A percentile compares a stretch with the other conserved stretches of the same genome.
These are phyloP conservation scores for Pyricularia grisea DNA, from an alignment of 2,329 filamentous ascomycete species.

Conservation along the genomic window DNA sequence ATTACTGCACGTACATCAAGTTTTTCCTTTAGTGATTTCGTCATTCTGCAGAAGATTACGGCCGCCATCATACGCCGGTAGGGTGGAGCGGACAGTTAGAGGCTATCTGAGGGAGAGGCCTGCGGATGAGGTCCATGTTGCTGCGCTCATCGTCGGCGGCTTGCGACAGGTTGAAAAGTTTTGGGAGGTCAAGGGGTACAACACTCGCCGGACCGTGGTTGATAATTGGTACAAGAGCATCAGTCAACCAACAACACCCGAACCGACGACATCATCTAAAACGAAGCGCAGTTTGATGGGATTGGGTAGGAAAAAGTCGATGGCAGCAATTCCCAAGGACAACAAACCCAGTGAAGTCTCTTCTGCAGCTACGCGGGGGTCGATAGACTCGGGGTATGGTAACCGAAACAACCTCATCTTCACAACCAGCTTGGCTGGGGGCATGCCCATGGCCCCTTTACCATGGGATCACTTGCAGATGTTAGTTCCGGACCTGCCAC, in stretches of 20 bases:
- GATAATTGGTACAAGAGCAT: slow-evolving; percentile 50
- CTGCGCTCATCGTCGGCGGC: slow-evolving; percentile 51
- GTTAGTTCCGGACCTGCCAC: slow-evolving; percentile 45
- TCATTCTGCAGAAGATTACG: slow-evolving; percentile 54
- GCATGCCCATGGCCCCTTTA: slow-evolving; percentile 52
- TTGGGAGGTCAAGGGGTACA: slow-evolving; percentile 60
- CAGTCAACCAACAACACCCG: slow-evolving; percentile 29
- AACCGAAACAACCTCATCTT: slow-evolving; percentile 35
- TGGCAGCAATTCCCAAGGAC: slow-evolving; percentile 22
- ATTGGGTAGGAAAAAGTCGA: slow-evolving; percentile 50
- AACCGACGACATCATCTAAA: slow-evolving; percentile 25
- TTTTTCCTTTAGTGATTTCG: slow-evolving; percentile 54
- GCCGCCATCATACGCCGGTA: slow-evolving; percentile 55
- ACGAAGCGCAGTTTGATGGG: slow-evolving; percentile 41
- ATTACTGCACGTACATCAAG: slow-evolving; percentile 52
- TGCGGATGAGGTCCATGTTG: slow-evolving; percentile 51
- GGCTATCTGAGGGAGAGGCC: slow-evolving; percentile 56
- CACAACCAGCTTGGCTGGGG: slow-evolving; percentile 47
- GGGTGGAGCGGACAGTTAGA: slow-evolving; percentile 51
- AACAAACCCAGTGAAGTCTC: slow-evolving; percentile 5
- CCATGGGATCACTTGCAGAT: slow-evolving; percentile 37
- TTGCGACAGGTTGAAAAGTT: slow-evolving; percentile 53
- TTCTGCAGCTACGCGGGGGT: background rate
- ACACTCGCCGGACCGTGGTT: slow-evolving; percentile 46
- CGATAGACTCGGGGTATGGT: slow-evolving; percentile 14